phyloP scores from a whole-genome alignment of 495 filamentous ascomycete genomes.

The Aspergillus leporis region DNA sequence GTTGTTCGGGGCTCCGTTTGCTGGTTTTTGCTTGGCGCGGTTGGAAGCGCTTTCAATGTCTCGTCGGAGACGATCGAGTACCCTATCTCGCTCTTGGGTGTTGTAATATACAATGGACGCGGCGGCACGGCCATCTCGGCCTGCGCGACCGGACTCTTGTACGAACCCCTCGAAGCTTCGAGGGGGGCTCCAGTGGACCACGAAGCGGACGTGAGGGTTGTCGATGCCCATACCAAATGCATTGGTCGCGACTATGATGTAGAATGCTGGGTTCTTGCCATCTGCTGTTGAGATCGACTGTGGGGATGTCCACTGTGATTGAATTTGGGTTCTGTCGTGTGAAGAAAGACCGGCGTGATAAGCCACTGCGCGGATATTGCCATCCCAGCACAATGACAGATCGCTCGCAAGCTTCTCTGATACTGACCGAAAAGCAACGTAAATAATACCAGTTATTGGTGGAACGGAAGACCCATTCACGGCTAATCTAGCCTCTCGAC shows the following conservation, averaged over 20 bases:
- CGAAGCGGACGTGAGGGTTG: constrained; percentile 89
- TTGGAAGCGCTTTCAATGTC: constrained; percentile 40
- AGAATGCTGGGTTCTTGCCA: constrained; percentile 55
- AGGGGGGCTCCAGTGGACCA: constrained; percentile 89
- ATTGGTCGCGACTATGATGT: constrained; percentile 91
- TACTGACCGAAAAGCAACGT: constrained; percentile 75
- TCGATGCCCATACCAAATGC: constrained; percentile 99
- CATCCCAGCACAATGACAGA: constrained; percentile 27
- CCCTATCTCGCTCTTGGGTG: constrained; percentile 76
- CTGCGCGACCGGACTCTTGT: constrained; percentile 91
- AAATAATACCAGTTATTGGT: constrained; percentile 85
- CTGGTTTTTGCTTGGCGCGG: constrained; percentile 24
- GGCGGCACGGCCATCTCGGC: constrained; percentile 82
- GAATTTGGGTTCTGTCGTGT: constrained; percentile 45
- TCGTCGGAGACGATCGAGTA: constrained; percentile 51
- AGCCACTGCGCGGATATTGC: constrained; percentile 45
- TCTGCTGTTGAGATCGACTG: constrained; percentile 32
- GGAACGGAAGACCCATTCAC: constrained; percentile 44
- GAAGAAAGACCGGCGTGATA: constrained; percentile 53
- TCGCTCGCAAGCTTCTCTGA: constrained; percentile 68
- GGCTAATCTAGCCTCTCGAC: constrained; percentile 52
- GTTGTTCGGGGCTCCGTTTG: not conserved
- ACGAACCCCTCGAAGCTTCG: constrained; percentile 95
- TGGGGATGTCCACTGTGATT: constrained; percentile 73
- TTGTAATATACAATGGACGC: constrained; percentile 88